phyloP scores from a whole-genome alignment of 2,329 filamentous ascomycete species.

The Aspergillus sp. region DNA sequence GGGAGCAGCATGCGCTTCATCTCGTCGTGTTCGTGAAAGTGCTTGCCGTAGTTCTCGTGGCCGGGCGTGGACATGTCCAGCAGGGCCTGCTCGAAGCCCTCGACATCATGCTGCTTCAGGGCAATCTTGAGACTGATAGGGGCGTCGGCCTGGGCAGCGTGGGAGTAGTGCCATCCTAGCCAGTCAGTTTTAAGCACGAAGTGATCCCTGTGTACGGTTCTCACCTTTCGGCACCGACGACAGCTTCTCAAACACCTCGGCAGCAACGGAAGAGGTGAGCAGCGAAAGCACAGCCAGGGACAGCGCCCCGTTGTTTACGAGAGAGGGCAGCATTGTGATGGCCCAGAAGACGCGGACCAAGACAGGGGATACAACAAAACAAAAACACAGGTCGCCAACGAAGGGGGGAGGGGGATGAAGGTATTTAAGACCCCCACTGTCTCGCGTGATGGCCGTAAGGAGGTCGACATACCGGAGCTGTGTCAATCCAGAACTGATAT shows the following conservation, averaged over 20 bases:
- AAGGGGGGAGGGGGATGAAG: not conserved
- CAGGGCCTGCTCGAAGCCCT: slow-evolving; percentile 45
- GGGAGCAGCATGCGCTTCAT: slow-evolving; percentile 51
- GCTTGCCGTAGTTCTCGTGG: slow-evolving; percentile 47
- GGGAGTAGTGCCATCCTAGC: slow-evolving; percentile 32
- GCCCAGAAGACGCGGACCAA: not conserved
- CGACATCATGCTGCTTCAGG: slow-evolving; percentile 32
- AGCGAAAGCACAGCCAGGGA: slow-evolving; percentile 29
- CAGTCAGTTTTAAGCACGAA: not conserved
- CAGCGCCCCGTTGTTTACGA: slow-evolving; percentile 24
- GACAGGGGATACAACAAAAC: not conserved
- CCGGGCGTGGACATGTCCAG: slow-evolving; percentile 50
- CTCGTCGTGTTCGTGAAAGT: slow-evolving; percentile 47
- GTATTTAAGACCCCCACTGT: not conserved
- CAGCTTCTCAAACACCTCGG: slow-evolving; percentile 36
- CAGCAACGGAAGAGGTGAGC: slow-evolving; percentile 26
- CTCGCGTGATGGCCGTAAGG: not conserved
- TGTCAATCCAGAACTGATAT: not conserved
- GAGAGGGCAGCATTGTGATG: slow-evolving; percentile 23
- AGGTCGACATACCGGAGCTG: not conserved
- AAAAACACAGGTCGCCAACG: not conserved
- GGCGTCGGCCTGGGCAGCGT: slow-evolving; percentile 23
- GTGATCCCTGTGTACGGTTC: not conserved
- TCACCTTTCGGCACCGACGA: slow-evolving; percentile 32
- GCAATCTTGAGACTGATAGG: slow-evolving; percentile 34